Evolutionary conservation across 192 early-diverging fungal species (phyloP), one percentile per base, ranked within the genome.

Genomic region (Irineochytrium annulatum): DNA sequence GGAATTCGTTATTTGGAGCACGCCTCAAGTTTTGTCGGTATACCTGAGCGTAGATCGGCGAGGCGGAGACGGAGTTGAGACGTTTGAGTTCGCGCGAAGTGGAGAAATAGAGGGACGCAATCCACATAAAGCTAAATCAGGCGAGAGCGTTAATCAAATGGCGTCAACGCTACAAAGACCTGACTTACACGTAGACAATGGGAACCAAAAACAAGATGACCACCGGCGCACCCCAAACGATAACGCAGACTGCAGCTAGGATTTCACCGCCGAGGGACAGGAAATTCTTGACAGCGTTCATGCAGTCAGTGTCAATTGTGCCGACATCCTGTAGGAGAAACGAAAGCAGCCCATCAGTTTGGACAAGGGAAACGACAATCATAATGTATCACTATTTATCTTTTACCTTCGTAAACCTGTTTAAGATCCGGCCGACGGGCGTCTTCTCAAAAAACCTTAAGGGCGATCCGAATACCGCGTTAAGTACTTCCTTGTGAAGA

Each of bases 401-500:
- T 20, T 68, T 8, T 34, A 62, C 46, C 24, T 49, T 49, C 11
- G 83, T 44, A 34, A 70, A 74, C 31, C 77, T 31, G 64, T 72
- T 80, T 43, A 87, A 65, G 44, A 89, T 86, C 28, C 82, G 76
- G 19, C 86, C 87, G 8, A 87, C 55, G 27, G 86, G 86, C 0
- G 86, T 88, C 4, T 74, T 80, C 46, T 75, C 83, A 66, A 85
- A 92, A 71, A 97, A 94, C 2, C 72, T 80, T 31, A 93, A 76
- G 62, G 86, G 86, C 2, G 90, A 85, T 37, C 62, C 32, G n/a
- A 70, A n/a, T 8, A 70, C 31, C 39, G 37, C 11, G 43, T 60
- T 30, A 22, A 69, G 37, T 55, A 71, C 20, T 19, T n/a, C 19
- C 28, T 19, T 17, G 37, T 71, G 70, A 4, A 71, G 17, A 1